Evolutionary conservation across 148 eudicot species (phyloP).

Genomic region (Chenopodium quinoa): DNA sequence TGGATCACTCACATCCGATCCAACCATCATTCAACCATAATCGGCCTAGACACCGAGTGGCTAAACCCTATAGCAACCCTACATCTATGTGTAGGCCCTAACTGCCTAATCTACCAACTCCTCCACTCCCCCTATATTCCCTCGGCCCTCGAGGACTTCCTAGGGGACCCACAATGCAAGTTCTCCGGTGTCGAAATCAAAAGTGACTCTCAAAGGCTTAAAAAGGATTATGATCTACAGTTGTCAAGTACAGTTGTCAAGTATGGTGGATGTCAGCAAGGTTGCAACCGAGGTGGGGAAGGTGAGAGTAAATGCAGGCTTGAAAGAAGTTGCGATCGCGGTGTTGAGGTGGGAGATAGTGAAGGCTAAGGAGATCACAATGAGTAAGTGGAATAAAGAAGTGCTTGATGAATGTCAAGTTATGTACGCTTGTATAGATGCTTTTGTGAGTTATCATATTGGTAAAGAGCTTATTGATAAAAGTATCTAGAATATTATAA

Average conservation of each 20-base stretch:
- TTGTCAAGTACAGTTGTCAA: constrained; percentile 6
- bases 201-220: constrained; percentile 33
- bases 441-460: constrained; percentile 20
- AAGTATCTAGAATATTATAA: no score
- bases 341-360: constrained; percentile 31
- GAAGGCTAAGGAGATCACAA: constrained; percentile 13
- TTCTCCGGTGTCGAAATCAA: constrained; percentile 36
- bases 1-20: constrained; percentile 17
- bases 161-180: constrained; percentile 6
- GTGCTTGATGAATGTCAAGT: constrained; percentile 14
- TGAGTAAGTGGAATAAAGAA: constrained; percentile 20
- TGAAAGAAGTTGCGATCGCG: constrained; percentile 21
- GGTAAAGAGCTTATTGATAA: constrained; percentile 3
- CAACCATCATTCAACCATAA: not conserved
- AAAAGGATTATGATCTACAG: constrained; percentile 28
- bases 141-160: not conserved
- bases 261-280: constrained; percentile 5
- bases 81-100: constrained; percentile 24
- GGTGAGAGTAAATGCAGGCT: constrained; percentile 23
- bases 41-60: constrained; percentile 27
- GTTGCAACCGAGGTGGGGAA: constrained; percentile 6
- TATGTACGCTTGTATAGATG: constrained; percentile 27
- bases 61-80: constrained; percentile 23
- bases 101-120: constrained; percentile 29
- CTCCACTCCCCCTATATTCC: constrained; percentile 1